Conservation (phyloP, 2,329 filamentous ascomycete genomes). For the Davidsoniella neocaledoniae region DNA sequence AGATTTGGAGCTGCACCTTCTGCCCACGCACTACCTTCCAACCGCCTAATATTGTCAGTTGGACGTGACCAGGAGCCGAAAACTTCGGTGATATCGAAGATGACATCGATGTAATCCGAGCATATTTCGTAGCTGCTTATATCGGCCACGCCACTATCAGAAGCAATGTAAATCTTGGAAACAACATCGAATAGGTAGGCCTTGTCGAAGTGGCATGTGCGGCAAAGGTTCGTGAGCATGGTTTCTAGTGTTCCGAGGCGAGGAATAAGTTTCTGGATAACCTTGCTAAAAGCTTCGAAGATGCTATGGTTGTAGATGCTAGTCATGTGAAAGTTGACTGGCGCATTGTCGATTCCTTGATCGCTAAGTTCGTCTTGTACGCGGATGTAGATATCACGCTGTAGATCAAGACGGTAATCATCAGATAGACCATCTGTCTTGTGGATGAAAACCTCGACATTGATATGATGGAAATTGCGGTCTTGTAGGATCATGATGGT, state of each 20-base stretch:
- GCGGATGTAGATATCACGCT: slow-evolving; percentile 88
- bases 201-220: slow-evolving; percentile 90
- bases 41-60: slow-evolving; percentile 33
- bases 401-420: slow-evolving; percentile 90
- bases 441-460: slow-evolving; percentile 97
- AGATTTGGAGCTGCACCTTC: slow-evolving; percentile 27
- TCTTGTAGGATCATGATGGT: slow-evolving; percentile 74
- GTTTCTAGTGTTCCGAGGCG: slow-evolving; percentile 85
- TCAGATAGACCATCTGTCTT: slow-evolving; percentile 97
- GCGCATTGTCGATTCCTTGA: slow-evolving; percentile 80
- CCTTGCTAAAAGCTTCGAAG: slow-evolving; percentile 95
- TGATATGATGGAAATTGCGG: slow-evolving; percentile 77
- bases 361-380: slow-evolving; percentile 94
- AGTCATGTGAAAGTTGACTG: slow-evolving; percentile 87
- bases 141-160: slow-evolving; percentile 81
- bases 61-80: slow-evolving; percentile 61
- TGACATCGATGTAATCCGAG: slow-evolving; percentile 95
- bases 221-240: slow-evolving; percentile 83
- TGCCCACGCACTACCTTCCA: slow-evolving; percentile 45
- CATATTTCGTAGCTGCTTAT: slow-evolving; percentile 97
- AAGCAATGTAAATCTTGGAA: slow-evolving; percentile 97
- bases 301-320: slow-evolving; percentile 98
- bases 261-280: slow-evolving; percentile 93
- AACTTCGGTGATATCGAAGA: slow-evolving; percentile 90
- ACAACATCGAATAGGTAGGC: slow-evolving; percentile 95